Percentiles rank a stretch among this genome's conserved stretches.
Conservation (phyloP, 225 moss, liverwort and hornwort species). For the Sphagnum tenellum region DNA sequence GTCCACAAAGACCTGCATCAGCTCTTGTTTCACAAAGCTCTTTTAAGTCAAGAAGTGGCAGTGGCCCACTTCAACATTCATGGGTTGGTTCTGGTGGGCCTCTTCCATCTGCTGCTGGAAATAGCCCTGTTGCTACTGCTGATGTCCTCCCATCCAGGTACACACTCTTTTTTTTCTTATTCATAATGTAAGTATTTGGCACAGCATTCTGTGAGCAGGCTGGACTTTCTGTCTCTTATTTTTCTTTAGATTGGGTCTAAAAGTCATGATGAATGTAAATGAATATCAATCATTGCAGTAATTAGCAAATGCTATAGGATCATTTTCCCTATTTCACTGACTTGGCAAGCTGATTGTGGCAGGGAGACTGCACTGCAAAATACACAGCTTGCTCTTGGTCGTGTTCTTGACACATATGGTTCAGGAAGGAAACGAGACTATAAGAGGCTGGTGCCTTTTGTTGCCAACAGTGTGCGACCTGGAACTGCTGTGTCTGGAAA, state of each 20-base stretch:
- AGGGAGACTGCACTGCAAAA: conserved; percentile 91
- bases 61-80: conserved; percentile 56
- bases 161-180: too few relatives aligned
- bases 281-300: too few relatives aligned
- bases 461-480: conserved; percentile 42
- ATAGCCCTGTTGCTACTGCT: conserved; percentile 34
- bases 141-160: conserved; percentile 88
- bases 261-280: too few relatives aligned
- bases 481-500: conserved; percentile 6
- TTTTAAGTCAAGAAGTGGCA: conserved; percentile 70
- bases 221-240: too few relatives aligned
- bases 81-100: conserved; percentile 61
- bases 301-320: too few relatives aligned
- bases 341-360: background rate
- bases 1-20: conserved; percentile 45
- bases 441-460: conserved; percentile 95
- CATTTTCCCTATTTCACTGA: too few relatives aligned
- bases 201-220: too few relatives aligned
- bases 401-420: conserved; percentile 94
- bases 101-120: conserved; percentile 19
- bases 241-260: too few relatives aligned
- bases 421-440: conserved; percentile 96
- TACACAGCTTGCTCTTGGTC: conserved; percentile 85
- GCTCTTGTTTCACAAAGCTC: conserved; percentile 61
- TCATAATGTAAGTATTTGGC: too few relatives aligned